phyloP scores from a whole-genome alignment of 78 protist genomes.

The Chrysochromulina tobinii region DNA sequence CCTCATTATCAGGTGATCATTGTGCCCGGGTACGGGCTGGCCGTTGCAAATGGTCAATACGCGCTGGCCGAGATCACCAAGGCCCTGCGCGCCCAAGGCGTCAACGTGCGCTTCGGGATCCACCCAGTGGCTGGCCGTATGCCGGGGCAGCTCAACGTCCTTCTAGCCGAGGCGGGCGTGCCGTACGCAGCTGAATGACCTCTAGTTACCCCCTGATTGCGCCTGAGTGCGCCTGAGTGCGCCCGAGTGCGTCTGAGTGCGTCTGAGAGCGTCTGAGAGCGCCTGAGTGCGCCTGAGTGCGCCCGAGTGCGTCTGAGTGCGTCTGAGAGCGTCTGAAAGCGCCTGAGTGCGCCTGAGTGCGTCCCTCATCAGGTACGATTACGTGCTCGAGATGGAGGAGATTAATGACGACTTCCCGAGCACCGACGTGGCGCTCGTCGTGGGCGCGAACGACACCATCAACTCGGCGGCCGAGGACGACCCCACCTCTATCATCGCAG shows the following conservation, averaged over 20 bases:
- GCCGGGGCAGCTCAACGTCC: constrained; percentile 83
- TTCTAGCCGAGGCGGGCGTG: constrained; percentile 94
- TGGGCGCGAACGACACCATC: constrained; percentile 98
- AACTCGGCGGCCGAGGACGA: constrained; percentile 95
- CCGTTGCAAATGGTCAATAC: constrained; percentile 91
- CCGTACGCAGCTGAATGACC: constrained; percentile 68
- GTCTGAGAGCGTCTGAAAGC: no score
- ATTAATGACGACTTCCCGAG: constrained; percentile 79
- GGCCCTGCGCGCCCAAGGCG: constrained; percentile 5
- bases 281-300: no score
- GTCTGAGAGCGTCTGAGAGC: no score
- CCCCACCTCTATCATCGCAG: constrained; percentile 88
- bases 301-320: no score
- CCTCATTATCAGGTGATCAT: constrained; percentile 43
- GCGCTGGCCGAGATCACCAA: constrained; percentile 80
- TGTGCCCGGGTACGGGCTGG: constrained; percentile 98
- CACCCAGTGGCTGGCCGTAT: constrained; percentile 93
- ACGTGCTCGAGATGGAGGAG: constrained; percentile 96
- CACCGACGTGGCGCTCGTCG: constrained; percentile 78
- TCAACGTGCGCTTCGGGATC: constrained; percentile 46
- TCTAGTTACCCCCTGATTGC: no score
- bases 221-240: no score
- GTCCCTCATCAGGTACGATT: constrained; percentile 47
- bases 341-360: no score
- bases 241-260: no score